These are phyloP conservation scores for Ascochyta koolunga DNA, from an alignment of 2,329 filamentous ascomycete species.

Conservation along the genomic window DNA sequence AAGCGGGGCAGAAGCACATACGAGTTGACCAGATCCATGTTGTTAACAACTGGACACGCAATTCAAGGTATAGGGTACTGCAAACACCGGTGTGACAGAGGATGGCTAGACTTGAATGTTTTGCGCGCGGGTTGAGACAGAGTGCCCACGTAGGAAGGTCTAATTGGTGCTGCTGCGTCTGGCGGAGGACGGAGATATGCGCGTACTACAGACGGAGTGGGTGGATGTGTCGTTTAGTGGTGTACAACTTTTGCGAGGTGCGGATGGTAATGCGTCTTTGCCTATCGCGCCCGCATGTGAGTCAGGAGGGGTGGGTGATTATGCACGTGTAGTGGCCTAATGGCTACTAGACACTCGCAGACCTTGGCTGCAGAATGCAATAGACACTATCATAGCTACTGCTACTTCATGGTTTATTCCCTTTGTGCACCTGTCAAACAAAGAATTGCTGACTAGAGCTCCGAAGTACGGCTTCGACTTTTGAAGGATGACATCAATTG, in stretches of 20 bases:
- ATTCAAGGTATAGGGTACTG: conserved; percentile 29
- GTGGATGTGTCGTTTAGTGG: conserved; percentile 41
- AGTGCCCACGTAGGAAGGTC: conserved; percentile 33
- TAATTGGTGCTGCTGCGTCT: conserved; percentile 27
- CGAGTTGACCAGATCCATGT: conserved; percentile 52
- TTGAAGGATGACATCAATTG: conserved; percentile 21
- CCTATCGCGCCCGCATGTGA: conserved; percentile 25
- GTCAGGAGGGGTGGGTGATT: conserved; percentile 37
- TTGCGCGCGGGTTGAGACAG: conserved; percentile 23
- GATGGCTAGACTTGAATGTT: conserved; percentile 24
- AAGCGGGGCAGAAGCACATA: conserved; percentile 33
- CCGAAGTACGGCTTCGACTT: conserved; percentile 23
- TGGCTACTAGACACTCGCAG: conserved; percentile 22
- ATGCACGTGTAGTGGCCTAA: conserved; percentile 29
- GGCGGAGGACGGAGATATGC: conserved; percentile 22
- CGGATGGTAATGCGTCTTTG: conserved; percentile 9
- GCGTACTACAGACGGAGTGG: conserved; percentile 24
- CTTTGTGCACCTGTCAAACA: conserved; percentile 1
- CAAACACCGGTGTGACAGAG: conserved; percentile 22
- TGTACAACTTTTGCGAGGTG: conserved; percentile 32
- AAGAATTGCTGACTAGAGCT: conserved; percentile 5
- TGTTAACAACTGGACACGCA: conserved; percentile 34
- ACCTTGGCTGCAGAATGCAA: neutral
- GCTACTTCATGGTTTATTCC: neutral
- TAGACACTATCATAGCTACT: conserved; percentile 1